Evolutionary conservation across 1,284 basidiomycete species (phyloP).

Genomic region (Volvariella volvacea): DNA sequence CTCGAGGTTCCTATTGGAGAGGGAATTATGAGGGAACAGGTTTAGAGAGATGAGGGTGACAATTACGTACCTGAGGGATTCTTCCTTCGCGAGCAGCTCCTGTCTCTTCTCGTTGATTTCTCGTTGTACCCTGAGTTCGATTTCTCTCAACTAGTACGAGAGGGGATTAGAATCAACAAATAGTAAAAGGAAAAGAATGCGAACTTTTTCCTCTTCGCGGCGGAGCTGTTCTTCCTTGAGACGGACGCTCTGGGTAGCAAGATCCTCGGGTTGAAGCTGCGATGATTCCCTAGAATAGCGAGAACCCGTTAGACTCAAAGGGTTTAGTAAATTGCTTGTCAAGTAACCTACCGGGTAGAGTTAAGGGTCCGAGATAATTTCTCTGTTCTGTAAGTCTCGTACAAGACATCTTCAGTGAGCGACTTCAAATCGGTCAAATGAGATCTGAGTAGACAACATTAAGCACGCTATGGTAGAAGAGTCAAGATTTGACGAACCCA

Average conservation of each 20-base stretch:
- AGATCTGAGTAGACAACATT: constrained; percentile 43
- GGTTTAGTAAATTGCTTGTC: too few relatives aligned
- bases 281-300: constrained; percentile 53
- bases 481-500: constrained; percentile 39
- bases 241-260: constrained; percentile 89
- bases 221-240: constrained; percentile 97
- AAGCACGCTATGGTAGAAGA: background rate
- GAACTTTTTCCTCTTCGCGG: constrained; percentile 90
- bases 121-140: constrained; percentile 91
- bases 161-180: background rate
- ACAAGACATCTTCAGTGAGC: constrained; percentile 89
- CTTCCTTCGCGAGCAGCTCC: constrained; percentile 88
- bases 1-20: constrained; percentile 58
- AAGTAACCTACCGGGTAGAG: constrained; percentile 60
- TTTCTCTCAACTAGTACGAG: constrained; percentile 71
- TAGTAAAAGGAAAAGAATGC: constrained; percentile 4
- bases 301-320: constrained; percentile 12
- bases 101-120: constrained; percentile 98
- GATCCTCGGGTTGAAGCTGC: constrained; percentile 84
- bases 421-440: constrained; percentile 90
- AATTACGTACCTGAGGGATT: constrained; percentile 69
- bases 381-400: constrained; percentile 96
- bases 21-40: constrained; percentile 1
- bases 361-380: constrained; percentile 90
- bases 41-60: background rate